These are phyloP conservation scores for Nidularia pulvinata DNA, from an alignment of 768 basidiomycete species.

Conservation along the genomic window DNA sequence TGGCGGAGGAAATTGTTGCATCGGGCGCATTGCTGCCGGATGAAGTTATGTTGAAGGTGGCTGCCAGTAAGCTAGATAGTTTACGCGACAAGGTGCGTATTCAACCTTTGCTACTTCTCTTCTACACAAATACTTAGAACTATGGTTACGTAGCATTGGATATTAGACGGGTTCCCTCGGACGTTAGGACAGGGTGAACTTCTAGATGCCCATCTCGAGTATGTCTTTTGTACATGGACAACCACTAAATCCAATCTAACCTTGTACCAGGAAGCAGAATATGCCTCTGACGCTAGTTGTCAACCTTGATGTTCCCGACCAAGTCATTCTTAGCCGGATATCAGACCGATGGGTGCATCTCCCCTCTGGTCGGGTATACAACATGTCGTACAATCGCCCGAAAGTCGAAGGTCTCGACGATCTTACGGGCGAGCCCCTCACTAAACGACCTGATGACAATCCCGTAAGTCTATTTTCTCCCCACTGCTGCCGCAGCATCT, in stretches of 20 bases:
- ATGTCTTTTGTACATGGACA: slow-evolving; percentile 11
- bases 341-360: slow-evolving; percentile 91
- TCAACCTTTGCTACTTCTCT: not conserved
- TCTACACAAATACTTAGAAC: not conserved
- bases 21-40: slow-evolving; percentile 78
- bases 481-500: not conserved
- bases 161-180: slow-evolving; percentile 91
- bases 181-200: slow-evolving; percentile 84
- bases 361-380: slow-evolving; percentile 89
- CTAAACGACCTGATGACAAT: slow-evolving; percentile 88
- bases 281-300: slow-evolving; percentile 79
- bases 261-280: slow-evolving; percentile 46
- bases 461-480: slow-evolving; percentile 50
- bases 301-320: slow-evolving; percentile 87
- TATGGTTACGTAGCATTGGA: slow-evolving; percentile 71
- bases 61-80: slow-evolving; percentile 68
- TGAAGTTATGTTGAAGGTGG: slow-evolving; percentile 76
- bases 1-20: slow-evolving; percentile 81
- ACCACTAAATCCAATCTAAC: not conserved
- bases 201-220: slow-evolving; percentile 77
- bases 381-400: slow-evolving; percentile 85
- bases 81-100: slow-evolving; percentile 61
- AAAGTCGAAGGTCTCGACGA: slow-evolving; percentile 82
- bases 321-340: slow-evolving; percentile 83
- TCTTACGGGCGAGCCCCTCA: slow-evolving; percentile 83